phyloP scores from a whole-genome alignment of 805 yeast species.

The Saccharomycopsis vini region DNA sequence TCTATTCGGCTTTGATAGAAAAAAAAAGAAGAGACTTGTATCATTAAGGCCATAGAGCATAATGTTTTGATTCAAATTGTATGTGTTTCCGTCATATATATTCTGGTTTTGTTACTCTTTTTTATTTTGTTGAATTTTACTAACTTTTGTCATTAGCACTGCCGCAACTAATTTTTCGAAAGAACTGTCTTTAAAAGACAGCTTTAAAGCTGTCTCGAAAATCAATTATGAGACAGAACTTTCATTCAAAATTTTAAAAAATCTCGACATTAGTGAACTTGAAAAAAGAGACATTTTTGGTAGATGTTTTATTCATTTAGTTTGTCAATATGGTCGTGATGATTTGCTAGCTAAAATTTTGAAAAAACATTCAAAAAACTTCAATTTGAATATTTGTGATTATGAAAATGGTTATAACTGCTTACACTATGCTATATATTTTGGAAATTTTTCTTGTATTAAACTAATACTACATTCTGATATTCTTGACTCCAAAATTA shows the following conservation, averaged over 20 bases:
- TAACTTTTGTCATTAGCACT: not conserved
- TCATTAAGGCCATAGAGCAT: too few species aligned
- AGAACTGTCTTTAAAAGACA: too few species aligned
- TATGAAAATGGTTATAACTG: constrained; percentile 77
- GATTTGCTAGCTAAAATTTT: constrained; percentile 40
- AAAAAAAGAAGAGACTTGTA: too few species aligned
- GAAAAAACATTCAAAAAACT: constrained; percentile 25
- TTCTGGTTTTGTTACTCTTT: too few species aligned
- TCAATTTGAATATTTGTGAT: constrained; percentile 44
- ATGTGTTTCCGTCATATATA: not conserved
- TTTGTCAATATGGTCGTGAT: constrained; percentile 41
- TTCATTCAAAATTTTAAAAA: not conserved
- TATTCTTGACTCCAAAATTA: constrained; percentile 20
- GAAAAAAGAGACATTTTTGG: constrained; percentile 61
- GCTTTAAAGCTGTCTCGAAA: not conserved
- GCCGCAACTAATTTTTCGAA: not conserved
- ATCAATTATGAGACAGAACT: not conserved
- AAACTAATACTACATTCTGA: constrained; percentile 31
- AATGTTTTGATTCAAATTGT: not conserved
- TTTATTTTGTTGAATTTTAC: not conserved
- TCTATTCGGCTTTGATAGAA: too few species aligned
- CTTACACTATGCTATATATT: constrained; percentile 58
- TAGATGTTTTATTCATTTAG: constrained; percentile 49
- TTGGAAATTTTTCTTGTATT: constrained; percentile 49
- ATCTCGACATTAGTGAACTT: constrained; percentile 22